A percentile compares a stretch with the other conserved stretches of the same genome.
phyloP scores from a whole-genome alignment of 495 filamentous ascomycete genomes.

The Chaetomium cochliodes region DNA sequence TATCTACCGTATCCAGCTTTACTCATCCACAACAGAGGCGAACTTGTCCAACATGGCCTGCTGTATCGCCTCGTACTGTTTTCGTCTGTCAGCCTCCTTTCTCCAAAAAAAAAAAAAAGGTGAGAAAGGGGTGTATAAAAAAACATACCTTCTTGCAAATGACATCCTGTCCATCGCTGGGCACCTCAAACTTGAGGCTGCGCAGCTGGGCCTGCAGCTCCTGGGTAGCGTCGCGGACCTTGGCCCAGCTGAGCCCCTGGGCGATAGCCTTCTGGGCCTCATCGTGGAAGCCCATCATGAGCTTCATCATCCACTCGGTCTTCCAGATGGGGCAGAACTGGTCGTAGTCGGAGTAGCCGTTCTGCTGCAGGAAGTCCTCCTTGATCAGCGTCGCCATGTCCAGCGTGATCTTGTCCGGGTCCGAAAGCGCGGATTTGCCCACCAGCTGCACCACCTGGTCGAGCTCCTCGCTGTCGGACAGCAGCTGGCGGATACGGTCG shows the following conservation, averaged over 20 bases:
- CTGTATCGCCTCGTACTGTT: slow-evolving; percentile 82
- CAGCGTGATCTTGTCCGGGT: slow-evolving; percentile 97
- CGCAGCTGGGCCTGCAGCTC: slow-evolving; percentile 81
- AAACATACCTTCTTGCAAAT: slow-evolving; percentile 71
- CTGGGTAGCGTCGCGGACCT: slow-evolving; percentile 83
- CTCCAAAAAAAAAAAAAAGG: neutral
- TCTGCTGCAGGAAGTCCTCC: slow-evolving; percentile 99
- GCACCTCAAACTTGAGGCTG: slow-evolving; percentile 94
- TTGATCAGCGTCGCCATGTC: slow-evolving; percentile 91
- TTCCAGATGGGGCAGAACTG: slow-evolving; percentile 99
- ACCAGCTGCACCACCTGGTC: slow-evolving; percentile 99
- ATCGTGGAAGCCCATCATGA: slow-evolving; percentile 96
- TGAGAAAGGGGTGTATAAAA: neutral
- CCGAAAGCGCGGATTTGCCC: slow-evolving; percentile 92
- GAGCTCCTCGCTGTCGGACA: slow-evolving; percentile 92
- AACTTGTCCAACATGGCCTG: slow-evolving; percentile 95
- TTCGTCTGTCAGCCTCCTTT: slow-evolving; percentile 13
- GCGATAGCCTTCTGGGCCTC: slow-evolving; percentile 93
- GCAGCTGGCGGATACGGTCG: slow-evolving; percentile 86
- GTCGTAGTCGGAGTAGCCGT: slow-evolving; percentile 98
- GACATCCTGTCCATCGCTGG: slow-evolving; percentile 69
- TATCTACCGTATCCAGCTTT: slow-evolving; percentile 32
- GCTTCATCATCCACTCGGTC: slow-evolving; percentile 99
- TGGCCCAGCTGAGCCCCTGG: slow-evolving; percentile 84
- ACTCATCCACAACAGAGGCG: slow-evolving; percentile 91